Base-by-base conservation (phyloP, 176 grass and related monocot species). In the Avena sativa region DNA sequence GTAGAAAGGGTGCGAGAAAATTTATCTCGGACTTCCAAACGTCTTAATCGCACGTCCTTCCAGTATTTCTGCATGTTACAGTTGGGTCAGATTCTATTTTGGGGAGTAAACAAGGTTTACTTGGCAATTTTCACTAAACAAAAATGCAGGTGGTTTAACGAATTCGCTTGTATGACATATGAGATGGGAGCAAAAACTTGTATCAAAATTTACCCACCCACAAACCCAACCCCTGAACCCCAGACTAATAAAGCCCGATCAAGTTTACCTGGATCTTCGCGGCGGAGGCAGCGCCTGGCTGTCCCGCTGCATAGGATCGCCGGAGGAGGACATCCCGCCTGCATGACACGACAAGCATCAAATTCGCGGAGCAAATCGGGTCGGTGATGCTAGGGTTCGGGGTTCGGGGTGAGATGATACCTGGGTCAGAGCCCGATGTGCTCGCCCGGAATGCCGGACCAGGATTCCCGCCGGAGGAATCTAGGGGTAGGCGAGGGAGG, bases 41-140 rank as follows among this genome's bases (percentile, higher is more conserved):
- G 89, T 74, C 75, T 87, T 77, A 87, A 86, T 64, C 88, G 73
- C 56, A 93, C 81, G 83, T 69, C 88, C 84, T 93, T 93, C 90
- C 75, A 98, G 87, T 90, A 95, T 98, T 92, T 98, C 95, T 98
- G 95, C 90, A 93, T 47, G 78, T 88, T 81, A 93, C 90, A 91
- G 78, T 79, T 90, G 87, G 87, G 83, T 90, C 86, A 92, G 89
- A 25, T 86, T 89, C 68, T 72, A 82, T 86, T 84, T 89, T 59
- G 15, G 51, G 70, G 23, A 50, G 2, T 32, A 14, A 17, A 56
- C 70, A 30, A 23, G 23, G 10, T 58, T 20, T 58, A 20, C 5
- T 14, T 53, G 16, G 13, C 51, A 16, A 16, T 5, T 52, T 46
- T 58, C 71, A 77, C 16, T 78, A 28, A 15, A 53, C 36, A 9